Percentiles rank a stretch among this genome's conserved stretches.
phyloP scores from a whole-genome alignment of 352 stramenopile species.

The Globisporangium viniferum region DNA sequence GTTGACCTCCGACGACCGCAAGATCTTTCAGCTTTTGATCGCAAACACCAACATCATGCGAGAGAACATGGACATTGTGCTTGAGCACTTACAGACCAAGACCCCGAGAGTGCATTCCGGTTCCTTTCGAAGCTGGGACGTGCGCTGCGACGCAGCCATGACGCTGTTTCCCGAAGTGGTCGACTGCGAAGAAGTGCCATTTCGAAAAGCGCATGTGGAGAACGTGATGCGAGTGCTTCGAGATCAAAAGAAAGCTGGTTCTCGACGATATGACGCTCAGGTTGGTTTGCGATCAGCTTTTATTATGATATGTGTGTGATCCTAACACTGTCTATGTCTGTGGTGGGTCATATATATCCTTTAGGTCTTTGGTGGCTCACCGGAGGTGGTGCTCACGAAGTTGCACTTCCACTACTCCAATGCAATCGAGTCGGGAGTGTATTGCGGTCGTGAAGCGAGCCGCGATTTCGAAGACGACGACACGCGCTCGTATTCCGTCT shows the following conservation, averaged over 20 bases:
- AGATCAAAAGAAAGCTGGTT: background rate
- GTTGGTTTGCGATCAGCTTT: background rate
- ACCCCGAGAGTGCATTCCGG: background rate
- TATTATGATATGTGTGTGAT: too few species aligned
- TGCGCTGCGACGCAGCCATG: background rate
- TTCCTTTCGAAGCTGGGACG: background rate
- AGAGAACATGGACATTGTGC: background rate
- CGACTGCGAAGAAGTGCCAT: slow-evolving; percentile 4
- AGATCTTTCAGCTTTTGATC: background rate
- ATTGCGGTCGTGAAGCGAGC: background rate
- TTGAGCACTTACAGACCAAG: background rate
- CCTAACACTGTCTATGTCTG: background rate
- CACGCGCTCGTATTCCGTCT: background rate
- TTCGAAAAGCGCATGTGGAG: background rate
- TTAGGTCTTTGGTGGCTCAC: background rate
- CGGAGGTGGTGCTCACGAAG: background rate
- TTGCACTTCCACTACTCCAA: background rate
- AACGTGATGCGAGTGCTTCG: background rate
- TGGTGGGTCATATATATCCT: background rate
- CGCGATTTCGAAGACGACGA: background rate
- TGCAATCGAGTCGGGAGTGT: background rate
- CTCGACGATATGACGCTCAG: background rate
- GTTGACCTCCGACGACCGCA: background rate
- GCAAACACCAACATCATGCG: background rate
- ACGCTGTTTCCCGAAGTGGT: background rate